Evolutionary conservation across 441 rosid genomes (phyloP).

Genomic region (Populus tomentosa): DNA sequence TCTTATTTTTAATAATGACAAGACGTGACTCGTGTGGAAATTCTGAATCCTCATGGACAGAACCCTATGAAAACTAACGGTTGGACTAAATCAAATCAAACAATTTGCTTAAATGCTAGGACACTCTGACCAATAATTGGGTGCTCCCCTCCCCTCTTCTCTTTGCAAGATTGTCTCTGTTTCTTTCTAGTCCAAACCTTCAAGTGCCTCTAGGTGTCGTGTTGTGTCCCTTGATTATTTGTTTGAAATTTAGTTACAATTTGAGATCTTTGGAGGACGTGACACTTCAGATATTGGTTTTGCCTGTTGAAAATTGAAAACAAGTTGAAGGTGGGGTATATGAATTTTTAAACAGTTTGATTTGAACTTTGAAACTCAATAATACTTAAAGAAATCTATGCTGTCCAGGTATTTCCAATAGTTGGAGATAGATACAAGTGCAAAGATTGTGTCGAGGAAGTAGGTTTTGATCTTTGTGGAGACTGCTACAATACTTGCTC

Average conservation of each 20-base stretch:
- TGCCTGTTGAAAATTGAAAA: not conserved
- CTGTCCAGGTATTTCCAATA: constrained; percentile 57
- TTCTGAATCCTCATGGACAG: no score
- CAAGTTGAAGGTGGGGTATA: not conserved
- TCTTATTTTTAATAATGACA: not conserved
- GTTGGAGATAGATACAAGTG: constrained; percentile 68
- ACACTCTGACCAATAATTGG: not conserved
- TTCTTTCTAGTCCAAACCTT: not conserved
- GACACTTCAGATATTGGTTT: not conserved
- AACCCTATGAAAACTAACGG: no score
- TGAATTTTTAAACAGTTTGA: not conserved
- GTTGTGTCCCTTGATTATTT: not conserved
- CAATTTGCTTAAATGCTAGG: not conserved
- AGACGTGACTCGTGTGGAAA: not conserved
- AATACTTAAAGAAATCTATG: not conserved
- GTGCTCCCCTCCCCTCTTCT: not conserved
- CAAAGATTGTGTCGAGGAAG: constrained; percentile 52
- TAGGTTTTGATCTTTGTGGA: constrained; percentile 84
- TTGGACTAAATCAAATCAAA: no score
- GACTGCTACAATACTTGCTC: constrained; percentile 56
- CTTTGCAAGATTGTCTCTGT: not conserved
- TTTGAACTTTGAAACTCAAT: not conserved
- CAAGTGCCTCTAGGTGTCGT: not conserved
- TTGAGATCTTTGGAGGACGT: not conserved
- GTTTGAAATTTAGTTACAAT: not conserved